Conservation (phyloP, 208 protist genomes). For the Crithidia sp. region DNA sequence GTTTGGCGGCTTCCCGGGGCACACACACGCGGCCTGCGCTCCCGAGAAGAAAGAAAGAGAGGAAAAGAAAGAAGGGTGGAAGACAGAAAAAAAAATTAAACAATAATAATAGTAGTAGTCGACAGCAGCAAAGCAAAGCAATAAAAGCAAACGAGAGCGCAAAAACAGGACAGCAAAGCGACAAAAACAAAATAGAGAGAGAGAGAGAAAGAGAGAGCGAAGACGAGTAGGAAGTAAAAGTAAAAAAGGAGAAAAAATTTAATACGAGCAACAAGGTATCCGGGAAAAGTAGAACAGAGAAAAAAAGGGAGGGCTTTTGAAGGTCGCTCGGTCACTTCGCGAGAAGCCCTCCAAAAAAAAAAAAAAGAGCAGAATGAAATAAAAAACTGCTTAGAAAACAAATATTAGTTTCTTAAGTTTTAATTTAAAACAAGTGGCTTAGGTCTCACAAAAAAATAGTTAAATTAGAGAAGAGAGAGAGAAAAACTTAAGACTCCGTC, state of each 20-base stretch:
- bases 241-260: background rate
- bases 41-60: slow-evolving; percentile 14
- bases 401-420: too few relatives aligned
- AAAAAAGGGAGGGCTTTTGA: background rate
- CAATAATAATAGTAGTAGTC: background rate
- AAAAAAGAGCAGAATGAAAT: background rate
- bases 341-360: background rate
- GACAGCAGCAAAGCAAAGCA: slow-evolving; percentile 2
- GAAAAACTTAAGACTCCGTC: background rate
- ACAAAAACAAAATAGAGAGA: slow-evolving; percentile 9
- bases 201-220: background rate
- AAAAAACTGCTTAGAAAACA: too few relatives aligned
- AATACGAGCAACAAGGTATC: background rate
- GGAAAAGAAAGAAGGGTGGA: background rate
- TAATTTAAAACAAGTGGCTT: too few relatives aligned
- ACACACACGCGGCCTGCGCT: slow-evolving; percentile 17
- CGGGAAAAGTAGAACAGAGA: background rate
- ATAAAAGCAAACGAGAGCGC: slow-evolving; percentile 13
- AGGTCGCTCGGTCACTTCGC: background rate
- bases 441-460: too few relatives aligned
- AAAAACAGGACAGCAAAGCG: background rate
- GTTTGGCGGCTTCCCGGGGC: background rate
- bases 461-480: background rate
- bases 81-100: slow-evolving; percentile 8
- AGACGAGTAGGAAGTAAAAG: slow-evolving; percentile 3